Evolutionary conservation across 2,329 filamentous ascomycete genomes (phyloP).

Genomic region (Verticillium zaregamsianum): DNA sequence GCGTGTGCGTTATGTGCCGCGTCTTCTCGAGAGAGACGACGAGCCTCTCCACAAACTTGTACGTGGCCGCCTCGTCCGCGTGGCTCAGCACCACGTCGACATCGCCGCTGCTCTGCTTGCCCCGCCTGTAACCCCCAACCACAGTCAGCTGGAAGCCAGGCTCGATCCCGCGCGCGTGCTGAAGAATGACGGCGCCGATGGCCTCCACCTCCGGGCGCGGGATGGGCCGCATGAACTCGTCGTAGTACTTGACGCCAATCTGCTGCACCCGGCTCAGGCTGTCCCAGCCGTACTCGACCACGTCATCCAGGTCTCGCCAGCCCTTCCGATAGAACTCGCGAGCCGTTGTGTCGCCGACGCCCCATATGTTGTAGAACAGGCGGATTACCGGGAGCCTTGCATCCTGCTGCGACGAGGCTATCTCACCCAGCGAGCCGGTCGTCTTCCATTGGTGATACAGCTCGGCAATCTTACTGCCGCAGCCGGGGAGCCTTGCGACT

Average conservation of each 20-base stretch:
- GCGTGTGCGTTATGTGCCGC: conserved; percentile 75
- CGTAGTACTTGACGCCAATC: conserved; percentile 90
- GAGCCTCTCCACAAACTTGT: conserved; percentile 67
- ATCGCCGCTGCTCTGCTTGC: conserved; percentile 70
- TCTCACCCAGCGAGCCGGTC: conserved; percentile 58
- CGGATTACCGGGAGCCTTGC: conserved; percentile 60
- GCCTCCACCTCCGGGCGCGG: conserved; percentile 67
- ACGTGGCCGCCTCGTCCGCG: conserved; percentile 63
- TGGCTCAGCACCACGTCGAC: conserved; percentile 85
- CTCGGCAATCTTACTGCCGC: conserved; percentile 72
- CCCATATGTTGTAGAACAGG: conserved; percentile 82
- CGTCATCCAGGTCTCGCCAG: conserved; percentile 81
- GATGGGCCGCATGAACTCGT: conserved; percentile 73
- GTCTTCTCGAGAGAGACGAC: conserved; percentile 65
- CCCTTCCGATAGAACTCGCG: conserved; percentile 74
- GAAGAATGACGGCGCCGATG: conserved; percentile 61
- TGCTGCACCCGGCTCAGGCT: conserved; percentile 76
- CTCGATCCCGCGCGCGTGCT: conserved; percentile 62
- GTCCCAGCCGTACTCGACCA: conserved; percentile 79
- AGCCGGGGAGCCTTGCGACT: conserved; percentile 65
- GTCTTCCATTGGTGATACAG: conserved; percentile 72
- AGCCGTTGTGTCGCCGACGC: conserved; percentile 80
- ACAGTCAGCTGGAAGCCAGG: conserved; percentile 54
- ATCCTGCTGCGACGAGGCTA: conserved; percentile 60
- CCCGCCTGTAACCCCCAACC: conserved; percentile 78